These are phyloP conservation scores for Xylaria arbuscula DNA, from an alignment of 2,329 filamentous ascomycete genomes.

Conservation along the genomic window DNA sequence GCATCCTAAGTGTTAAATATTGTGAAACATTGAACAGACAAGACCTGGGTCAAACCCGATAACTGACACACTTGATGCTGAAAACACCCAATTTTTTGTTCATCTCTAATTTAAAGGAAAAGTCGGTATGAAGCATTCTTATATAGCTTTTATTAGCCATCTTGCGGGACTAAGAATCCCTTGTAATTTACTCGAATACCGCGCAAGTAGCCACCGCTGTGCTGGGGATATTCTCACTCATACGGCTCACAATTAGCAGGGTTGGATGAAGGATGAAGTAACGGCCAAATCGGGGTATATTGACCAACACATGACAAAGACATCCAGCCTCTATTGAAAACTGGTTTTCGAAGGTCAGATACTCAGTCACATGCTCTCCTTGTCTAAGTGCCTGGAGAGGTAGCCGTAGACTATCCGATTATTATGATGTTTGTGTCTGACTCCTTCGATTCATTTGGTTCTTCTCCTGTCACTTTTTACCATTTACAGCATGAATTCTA, in stretches of 20 bases:
- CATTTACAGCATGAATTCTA: no score
- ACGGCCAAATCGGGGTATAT: slow-evolving; percentile 70
- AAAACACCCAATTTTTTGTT: no score
- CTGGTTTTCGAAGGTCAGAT: slow-evolving; percentile 57
- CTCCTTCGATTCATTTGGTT: no score
- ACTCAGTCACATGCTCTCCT: not conserved
- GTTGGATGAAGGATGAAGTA: slow-evolving; percentile 44
- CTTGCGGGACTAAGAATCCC: slow-evolving; percentile 60
- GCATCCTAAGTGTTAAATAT: no score
- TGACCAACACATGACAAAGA: slow-evolving; percentile 50
- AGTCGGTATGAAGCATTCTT: slow-evolving; percentile 73
- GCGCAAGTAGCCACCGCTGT: slow-evolving; percentile 73
- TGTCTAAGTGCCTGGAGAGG: not conserved
- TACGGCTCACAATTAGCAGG: no score
- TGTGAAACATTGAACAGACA: no score
- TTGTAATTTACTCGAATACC: no score
- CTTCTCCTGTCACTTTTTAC: no score
- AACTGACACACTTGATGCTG: no score
- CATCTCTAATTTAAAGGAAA: slow-evolving; percentile 61
- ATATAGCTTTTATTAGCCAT: slow-evolving; percentile 64
- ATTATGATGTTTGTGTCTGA: no score
- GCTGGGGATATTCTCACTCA: slow-evolving; percentile 57
- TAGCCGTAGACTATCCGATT: no score
- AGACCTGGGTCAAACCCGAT: no score
- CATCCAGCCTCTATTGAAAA: slow-evolving; percentile 62